Evolutionary conservation across 306 rosid genomes (phyloP).

Genomic region (Vachellia pachyceras): DNA sequence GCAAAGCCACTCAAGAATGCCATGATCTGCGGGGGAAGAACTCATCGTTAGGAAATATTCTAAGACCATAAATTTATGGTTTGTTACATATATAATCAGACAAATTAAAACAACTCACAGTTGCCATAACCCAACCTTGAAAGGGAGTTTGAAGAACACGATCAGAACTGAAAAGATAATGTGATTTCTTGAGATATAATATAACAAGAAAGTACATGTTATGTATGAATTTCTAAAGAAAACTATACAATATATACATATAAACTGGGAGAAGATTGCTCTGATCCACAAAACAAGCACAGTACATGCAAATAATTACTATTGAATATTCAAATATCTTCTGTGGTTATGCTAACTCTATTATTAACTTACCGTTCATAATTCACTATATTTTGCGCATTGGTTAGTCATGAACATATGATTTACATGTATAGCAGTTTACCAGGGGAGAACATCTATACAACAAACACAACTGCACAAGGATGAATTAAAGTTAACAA

Average conservation of each 20-base stretch:
- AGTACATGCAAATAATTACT: conserved; percentile 12
- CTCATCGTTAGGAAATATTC: conserved; percentile 35
- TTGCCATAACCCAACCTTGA: conserved; percentile 98
- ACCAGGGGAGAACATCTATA: conserved; percentile 29
- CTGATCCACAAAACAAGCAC: conserved; percentile 13
- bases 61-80: conserved; percentile 22
- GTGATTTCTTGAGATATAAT: conserved; percentile 21
- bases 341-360: conserved; percentile 13
- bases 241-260: not conserved
- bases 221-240: conserved; percentile 14
- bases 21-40: conserved; percentile 68
- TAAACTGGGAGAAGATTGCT: conserved; percentile 3
- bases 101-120: conserved; percentile 66
- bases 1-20: conserved; percentile 98
- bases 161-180: conserved; percentile 72
- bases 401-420: not conserved
- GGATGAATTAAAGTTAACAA: conserved; percentile 32
- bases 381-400: not conserved
- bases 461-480: conserved; percentile 19
- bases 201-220: conserved; percentile 6
- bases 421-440: conserved; percentile 3
- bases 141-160: conserved; percentile 91
- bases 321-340: conserved; percentile 2
- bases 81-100: conserved; percentile 16
- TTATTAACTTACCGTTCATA: not conserved